A percentile compares a stretch with the other conserved stretches of the same genome.
Evolutionary conservation across 257 asterid species (phyloP).

Genomic region (Oldenlandia corymbosa): DNA sequence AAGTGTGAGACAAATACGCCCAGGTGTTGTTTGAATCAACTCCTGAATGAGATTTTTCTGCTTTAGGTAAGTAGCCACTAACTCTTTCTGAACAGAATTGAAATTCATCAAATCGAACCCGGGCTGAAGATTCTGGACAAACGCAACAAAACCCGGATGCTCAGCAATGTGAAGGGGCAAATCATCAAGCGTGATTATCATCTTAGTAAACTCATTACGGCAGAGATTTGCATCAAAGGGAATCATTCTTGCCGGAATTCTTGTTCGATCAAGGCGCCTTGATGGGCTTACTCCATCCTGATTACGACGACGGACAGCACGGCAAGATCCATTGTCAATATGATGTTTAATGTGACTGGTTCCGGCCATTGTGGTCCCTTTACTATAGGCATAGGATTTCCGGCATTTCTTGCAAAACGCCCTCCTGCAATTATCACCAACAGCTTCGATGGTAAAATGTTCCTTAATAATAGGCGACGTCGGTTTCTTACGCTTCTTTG

Average conservation of each 20-base stretch:
- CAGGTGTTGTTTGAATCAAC: constrained; percentile 75
- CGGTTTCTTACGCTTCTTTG: constrained; percentile 66
- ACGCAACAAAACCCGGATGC: constrained; percentile 87
- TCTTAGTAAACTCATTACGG: constrained; percentile 77
- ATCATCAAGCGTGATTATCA: constrained; percentile 94
- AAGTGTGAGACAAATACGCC: constrained; percentile 73
- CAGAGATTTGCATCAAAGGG: constrained; percentile 78
- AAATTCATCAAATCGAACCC: constrained; percentile 92
- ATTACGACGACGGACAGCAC: constrained; percentile 57
- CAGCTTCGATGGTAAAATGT: constrained; percentile 81
- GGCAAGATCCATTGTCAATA: constrained; percentile 89
- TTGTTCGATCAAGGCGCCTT: constrained; percentile 62
- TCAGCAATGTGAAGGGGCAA: constrained; percentile 96
- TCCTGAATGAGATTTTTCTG: constrained; percentile 71
- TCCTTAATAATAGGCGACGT: constrained; percentile 96
- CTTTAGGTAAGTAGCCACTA: constrained; percentile 74
- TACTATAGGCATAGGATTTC: constrained; percentile 95
- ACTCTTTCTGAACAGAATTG: constrained; percentile 86
- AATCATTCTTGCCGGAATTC: constrained; percentile 43
- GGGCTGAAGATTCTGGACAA: constrained; percentile 84
- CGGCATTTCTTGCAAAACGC: constrained; percentile 96
- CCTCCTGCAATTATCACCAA: constrained; percentile 68
- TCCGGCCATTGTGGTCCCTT: constrained; percentile 92
- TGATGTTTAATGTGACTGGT: constrained; percentile 98
- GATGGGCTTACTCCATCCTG: constrained; percentile 56